phyloP scores from a whole-genome alignment of 805 yeast species.

The Monosporozyma yasuniensis region DNA sequence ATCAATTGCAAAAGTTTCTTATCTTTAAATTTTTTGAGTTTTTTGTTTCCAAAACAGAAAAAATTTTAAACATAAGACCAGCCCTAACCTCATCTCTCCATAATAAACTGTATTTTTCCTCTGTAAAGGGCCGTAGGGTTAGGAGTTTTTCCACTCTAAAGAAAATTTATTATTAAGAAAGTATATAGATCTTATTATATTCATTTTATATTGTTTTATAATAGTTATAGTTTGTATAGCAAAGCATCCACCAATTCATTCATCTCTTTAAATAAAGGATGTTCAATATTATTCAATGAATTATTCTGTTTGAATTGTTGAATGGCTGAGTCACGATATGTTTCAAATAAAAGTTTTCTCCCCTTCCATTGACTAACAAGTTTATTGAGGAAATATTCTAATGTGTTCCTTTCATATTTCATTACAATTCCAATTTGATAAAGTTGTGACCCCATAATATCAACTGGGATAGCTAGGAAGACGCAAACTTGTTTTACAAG shows the following conservation, averaged over 20 bases:
- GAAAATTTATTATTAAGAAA: too few species aligned
- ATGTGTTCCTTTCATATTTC: slow-evolving; percentile 22
- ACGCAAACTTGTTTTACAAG: slow-evolving; percentile 29
- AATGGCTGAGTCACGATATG: slow-evolving; percentile 17
- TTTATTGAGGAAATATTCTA: slow-evolving; percentile 27
- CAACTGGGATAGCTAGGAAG: slow-evolving; percentile 27
- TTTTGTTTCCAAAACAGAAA: neutral
- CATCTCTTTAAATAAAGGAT: slow-evolving; percentile 23
- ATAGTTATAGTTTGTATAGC: neutral
- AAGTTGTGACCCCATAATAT: slow-evolving; percentile 20
- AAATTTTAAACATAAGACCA: neutral
- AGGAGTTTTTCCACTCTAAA: neutral
- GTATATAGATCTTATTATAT: too few species aligned
- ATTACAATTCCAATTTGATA: slow-evolving; percentile 22
- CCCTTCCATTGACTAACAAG: slow-evolving; percentile 26
- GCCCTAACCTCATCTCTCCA: neutral
- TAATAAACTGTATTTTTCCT: neutral
- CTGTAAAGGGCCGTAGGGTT: neutral
- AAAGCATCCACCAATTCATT: slow-evolving; percentile 18
- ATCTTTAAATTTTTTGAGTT: neutral
- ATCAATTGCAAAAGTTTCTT: neutral
- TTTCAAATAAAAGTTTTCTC: slow-evolving; percentile 20
- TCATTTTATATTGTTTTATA: too few species aligned
- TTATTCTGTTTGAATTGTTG: slow-evolving; percentile 14
- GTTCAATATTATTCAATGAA: slow-evolving; percentile 14